These are phyloP conservation scores for Aspergillus chevalieri DNA, from an alignment of 2,329 filamentous ascomycete genomes.

Conservation along the genomic window DNA sequence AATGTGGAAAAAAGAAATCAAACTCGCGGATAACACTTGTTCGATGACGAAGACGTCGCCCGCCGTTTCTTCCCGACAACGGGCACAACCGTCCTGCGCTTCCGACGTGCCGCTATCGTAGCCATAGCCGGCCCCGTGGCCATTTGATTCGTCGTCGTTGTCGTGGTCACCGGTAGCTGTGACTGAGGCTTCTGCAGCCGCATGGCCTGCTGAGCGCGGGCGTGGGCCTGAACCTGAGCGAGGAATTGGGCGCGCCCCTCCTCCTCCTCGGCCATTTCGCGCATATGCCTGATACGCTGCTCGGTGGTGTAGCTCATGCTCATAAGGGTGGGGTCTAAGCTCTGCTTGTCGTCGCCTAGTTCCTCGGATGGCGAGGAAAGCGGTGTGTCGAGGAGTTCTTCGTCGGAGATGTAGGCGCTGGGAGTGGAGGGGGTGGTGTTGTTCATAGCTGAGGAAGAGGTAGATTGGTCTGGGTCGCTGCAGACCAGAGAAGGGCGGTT, in stretches of 20 bases:
- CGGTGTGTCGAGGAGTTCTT: slow-evolving; percentile 33
- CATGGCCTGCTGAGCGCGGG: slow-evolving; percentile 34
- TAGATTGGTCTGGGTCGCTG: slow-evolving; percentile 18
- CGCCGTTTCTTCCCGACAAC: slow-evolving; percentile 14
- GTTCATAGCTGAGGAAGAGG: not conserved
- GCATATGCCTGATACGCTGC: slow-evolving; percentile 34
- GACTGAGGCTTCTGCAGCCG: slow-evolving; percentile 32
- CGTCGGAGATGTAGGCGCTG: slow-evolving; percentile 38
- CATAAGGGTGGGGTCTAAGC: not conserved
- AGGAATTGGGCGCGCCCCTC: slow-evolving; percentile 32
- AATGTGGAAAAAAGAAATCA: not conserved
- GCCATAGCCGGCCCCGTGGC: not conserved
- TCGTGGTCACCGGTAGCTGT: not conserved
- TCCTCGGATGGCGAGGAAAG: slow-evolving; percentile 9
- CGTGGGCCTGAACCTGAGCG: slow-evolving; percentile 37
- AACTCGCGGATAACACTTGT: slow-evolving; percentile 1
- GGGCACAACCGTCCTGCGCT: slow-evolving; percentile 9
- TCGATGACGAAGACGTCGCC: slow-evolving; percentile 15
- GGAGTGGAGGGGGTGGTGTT: slow-evolving; percentile 16
- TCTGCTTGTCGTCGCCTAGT: not conserved
- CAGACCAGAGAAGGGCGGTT: slow-evolving; percentile 34
- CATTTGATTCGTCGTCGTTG: not conserved
- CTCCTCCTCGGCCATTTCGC: slow-evolving; percentile 31
- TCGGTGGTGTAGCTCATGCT: slow-evolving; percentile 30
- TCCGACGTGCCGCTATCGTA: slow-evolving; percentile 14